phyloP scores from a whole-genome alignment of 129 eudicot species.

The Deinandra increscens region DNA sequence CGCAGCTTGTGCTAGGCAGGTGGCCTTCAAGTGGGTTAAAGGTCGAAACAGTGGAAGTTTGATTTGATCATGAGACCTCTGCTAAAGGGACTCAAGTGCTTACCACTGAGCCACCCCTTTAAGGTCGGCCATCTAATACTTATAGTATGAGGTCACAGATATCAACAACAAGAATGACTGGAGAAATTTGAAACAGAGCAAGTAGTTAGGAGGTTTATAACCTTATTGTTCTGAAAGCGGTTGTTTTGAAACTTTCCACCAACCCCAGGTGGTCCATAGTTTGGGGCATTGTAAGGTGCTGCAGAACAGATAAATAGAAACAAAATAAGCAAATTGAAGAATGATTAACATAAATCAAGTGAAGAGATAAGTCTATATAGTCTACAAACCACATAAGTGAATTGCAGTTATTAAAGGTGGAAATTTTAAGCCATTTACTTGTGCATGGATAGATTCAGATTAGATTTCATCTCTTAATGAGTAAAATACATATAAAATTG shows the following conservation, averaged over 20 bases:
- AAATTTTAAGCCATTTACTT: too few relatives aligned
- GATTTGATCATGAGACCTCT: too few relatives aligned
- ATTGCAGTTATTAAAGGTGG: constrained; percentile 10
- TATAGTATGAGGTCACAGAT: neutral
- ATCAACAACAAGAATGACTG: neutral
- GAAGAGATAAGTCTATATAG: neutral
- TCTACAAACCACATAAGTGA: neutral
- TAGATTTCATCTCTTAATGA: neutral
- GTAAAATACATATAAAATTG: neutral
- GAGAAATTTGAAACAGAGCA: constrained; percentile 3
- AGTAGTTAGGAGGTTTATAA: constrained; percentile 13
- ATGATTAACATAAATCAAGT: neutral
- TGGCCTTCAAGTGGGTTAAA: too few relatives aligned
- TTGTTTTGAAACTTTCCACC: constrained; percentile 67
- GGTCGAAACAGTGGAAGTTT: too few relatives aligned
- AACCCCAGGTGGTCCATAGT: constrained; percentile 40
- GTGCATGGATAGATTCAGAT: neutral
- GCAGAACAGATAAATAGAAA: constrained; percentile 23
- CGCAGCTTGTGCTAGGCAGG: too few relatives aligned
- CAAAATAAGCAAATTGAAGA: neutral
- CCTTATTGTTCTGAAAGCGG: constrained; percentile 42
- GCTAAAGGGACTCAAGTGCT: too few relatives aligned
- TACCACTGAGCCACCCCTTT: too few relatives aligned
- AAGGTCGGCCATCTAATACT: neutral
- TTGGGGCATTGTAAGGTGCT: constrained; percentile 48